phyloP scores from a whole-genome alignment of 2,329 filamentous ascomycete genomes.

The Arthrocladium fulminans region DNA sequence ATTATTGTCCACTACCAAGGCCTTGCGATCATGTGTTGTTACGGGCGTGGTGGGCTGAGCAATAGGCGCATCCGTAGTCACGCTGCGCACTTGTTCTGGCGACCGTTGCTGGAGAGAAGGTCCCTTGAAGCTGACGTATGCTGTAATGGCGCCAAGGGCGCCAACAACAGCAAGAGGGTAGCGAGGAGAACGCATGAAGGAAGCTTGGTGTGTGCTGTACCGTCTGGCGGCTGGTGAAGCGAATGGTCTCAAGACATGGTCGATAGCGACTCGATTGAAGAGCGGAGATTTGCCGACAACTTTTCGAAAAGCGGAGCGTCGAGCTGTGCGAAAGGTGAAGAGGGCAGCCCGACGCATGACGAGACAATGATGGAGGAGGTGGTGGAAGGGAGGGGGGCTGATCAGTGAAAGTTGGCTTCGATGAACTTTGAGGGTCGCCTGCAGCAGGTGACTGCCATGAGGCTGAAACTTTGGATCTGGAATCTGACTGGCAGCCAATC shows the following conservation, averaged over 20 bases:
- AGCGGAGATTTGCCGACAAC: conserved; percentile 25
- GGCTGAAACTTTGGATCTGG: neutral
- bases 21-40: conserved; percentile 40
- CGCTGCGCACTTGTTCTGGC: conserved; percentile 13
- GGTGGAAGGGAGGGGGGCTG: conserved; percentile 6
- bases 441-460: neutral
- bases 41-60: conserved; percentile 22
- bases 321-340: conserved; percentile 40
- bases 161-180: conserved; percentile 41
- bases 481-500: neutral
- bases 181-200: conserved; percentile 42
- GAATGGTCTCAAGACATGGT: conserved; percentile 31
- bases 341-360: conserved; percentile 41
- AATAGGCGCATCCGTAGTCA: conserved; percentile 15
- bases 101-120: conserved; percentile 17
- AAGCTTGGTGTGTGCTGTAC: conserved; percentile 32
- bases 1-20: conserved; percentile 81
- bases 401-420: conserved; percentile 1
- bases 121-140: conserved; percentile 42
- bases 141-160: conserved; percentile 39
- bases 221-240: conserved; percentile 27
- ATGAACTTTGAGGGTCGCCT: neutral
- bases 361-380: conserved; percentile 8
- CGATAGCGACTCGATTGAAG: conserved; percentile 29
- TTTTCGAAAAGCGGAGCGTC: conserved; percentile 38